Evolutionary conservation across 2,329 filamentous ascomycete genomes (phyloP).

Genomic region (Alternaria sp.): DNA sequence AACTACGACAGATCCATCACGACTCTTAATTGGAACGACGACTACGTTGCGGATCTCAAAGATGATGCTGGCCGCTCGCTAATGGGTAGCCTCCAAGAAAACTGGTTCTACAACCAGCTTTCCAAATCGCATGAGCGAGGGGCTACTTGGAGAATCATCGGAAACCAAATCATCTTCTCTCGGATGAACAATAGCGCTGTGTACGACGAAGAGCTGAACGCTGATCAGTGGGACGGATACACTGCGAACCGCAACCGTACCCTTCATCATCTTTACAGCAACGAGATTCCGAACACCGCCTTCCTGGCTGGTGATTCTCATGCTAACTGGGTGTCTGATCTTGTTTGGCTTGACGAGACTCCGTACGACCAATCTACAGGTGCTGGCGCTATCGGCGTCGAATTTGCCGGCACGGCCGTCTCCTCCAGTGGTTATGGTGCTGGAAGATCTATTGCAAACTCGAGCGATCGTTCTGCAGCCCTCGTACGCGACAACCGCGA

Average conservation of each 20-base stretch:
- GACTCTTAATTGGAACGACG: conserved; percentile 58
- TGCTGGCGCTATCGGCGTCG: conserved; percentile 53
- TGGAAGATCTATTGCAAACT: conserved; percentile 40
- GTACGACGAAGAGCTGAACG: conserved; percentile 48
- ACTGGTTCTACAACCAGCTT: conserved; percentile 64
- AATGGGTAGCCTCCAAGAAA: conserved; percentile 76
- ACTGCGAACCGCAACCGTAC: conserved; percentile 74
- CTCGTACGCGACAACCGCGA: conserved; percentile 62
- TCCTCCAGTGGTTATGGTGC: conserved; percentile 59
- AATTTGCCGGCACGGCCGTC: conserved; percentile 71
- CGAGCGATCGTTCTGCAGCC: conserved; percentile 57
- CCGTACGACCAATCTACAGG: conserved; percentile 50
- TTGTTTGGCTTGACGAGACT: conserved; percentile 52
- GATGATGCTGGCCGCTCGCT: conserved; percentile 71
- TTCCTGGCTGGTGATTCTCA: conserved; percentile 76
- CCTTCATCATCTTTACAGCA: conserved; percentile 68
- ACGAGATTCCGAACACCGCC: conserved; percentile 74
- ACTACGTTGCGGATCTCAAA: conserved; percentile 66
- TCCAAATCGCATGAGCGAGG: conserved; percentile 65
- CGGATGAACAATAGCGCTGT: conserved; percentile 38
- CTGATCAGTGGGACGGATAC: conserved; percentile 70
- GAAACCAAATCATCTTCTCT: conserved; percentile 66
- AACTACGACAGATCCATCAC: conserved; percentile 51
- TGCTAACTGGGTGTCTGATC: conserved; percentile 62
- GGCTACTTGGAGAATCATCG: conserved; percentile 73